Evolutionary conservation across 352 stramenopile genomes (phyloP).

Genomic region (Phytophthora pseudosyringae): DNA sequence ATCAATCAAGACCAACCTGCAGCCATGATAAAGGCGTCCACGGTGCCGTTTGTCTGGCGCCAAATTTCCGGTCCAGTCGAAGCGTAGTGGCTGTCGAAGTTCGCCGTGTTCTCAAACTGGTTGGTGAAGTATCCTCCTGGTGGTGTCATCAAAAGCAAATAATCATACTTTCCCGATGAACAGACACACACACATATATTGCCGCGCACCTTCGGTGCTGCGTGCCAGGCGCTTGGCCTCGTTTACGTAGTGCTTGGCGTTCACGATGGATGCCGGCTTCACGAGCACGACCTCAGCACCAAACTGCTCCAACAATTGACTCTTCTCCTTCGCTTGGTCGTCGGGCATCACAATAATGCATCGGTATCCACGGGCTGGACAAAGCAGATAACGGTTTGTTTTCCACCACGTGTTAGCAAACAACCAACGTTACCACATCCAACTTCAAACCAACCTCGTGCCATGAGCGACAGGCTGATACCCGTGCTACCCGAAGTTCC

Average conservation of each 20-base stretch:
- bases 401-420: slow-evolving; percentile 11
- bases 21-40: slow-evolving; percentile 98
- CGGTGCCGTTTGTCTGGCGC: slow-evolving; percentile 85
- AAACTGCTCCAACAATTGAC: slow-evolving; percentile 77
- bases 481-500: slow-evolving; percentile 98
- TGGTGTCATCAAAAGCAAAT: not conserved
- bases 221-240: slow-evolving; percentile 89
- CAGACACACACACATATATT: not conserved
- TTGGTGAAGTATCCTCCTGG: slow-evolving; percentile 95
- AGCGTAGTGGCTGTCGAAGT: slow-evolving; percentile 94
- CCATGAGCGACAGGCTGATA: slow-evolving; percentile 96
- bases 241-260: slow-evolving; percentile 98
- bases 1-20: slow-evolving; percentile 65
- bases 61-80: slow-evolving; percentile 97
- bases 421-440: not conserved
- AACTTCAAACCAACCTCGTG: slow-evolving; percentile 55
- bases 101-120: slow-evolving; percentile 98
- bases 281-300: slow-evolving; percentile 90
- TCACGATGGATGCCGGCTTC: slow-evolving; percentile 95
- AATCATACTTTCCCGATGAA: not conserved
- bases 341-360: slow-evolving; percentile 98
- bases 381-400: not conserved
- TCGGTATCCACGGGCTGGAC: slow-evolving; percentile 90
- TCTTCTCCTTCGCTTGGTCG: slow-evolving; percentile 96
- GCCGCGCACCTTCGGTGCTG: slow-evolving; percentile 69